Evolutionary conservation across 495 filamentous ascomycete species (phyloP).

Genomic region (Parachaetomium inaequale): DNA sequence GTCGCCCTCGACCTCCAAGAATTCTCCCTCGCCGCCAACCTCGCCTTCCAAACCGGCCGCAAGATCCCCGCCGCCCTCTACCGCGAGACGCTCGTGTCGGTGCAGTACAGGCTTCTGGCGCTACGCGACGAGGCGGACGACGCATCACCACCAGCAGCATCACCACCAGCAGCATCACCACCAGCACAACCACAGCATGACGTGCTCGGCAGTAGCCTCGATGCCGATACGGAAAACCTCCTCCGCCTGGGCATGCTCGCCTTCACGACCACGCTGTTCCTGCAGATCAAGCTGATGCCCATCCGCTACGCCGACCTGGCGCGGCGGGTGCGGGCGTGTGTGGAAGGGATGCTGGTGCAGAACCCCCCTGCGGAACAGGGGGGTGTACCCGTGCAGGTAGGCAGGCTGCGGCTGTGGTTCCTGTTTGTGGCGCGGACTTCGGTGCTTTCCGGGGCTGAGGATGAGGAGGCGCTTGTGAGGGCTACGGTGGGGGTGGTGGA

Average conservation of each 20-base stretch:
- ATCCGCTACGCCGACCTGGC: constrained; percentile 13
- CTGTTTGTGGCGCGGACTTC: constrained; percentile 18
- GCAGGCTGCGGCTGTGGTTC: constrained; percentile 16
- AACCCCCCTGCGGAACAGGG: background rate
- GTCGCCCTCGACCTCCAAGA: constrained; percentile 18
- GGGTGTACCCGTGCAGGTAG: background rate
- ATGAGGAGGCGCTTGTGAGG: background rate
- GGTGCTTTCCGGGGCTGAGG: background rate
- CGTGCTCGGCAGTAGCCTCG: too few species aligned
- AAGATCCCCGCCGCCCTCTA: constrained; percentile 13
- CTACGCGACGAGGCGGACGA: constrained; percentile 9
- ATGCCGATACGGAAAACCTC: background rate
- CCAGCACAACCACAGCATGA: too few species aligned
- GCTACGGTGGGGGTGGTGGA: background rate
- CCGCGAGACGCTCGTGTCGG: constrained; percentile 19
- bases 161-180: too few species aligned
- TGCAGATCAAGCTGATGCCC: constrained; percentile 15
- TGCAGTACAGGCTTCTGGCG: constrained; percentile 23
- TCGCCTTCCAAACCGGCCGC: constrained; percentile 11
- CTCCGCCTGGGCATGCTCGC: constrained; percentile 23
- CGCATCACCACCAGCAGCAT: too few species aligned
- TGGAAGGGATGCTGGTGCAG: background rate
- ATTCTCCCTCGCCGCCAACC: constrained; percentile 17
- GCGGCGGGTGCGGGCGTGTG: constrained; percentile 3
- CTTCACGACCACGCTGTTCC: constrained; percentile 17